A percentile compares a stretch with the other conserved stretches of the same genome.
phyloP scores from a whole-genome alignment of 1,139 yeast genomes.

The Taiozyma onychis region DNA sequence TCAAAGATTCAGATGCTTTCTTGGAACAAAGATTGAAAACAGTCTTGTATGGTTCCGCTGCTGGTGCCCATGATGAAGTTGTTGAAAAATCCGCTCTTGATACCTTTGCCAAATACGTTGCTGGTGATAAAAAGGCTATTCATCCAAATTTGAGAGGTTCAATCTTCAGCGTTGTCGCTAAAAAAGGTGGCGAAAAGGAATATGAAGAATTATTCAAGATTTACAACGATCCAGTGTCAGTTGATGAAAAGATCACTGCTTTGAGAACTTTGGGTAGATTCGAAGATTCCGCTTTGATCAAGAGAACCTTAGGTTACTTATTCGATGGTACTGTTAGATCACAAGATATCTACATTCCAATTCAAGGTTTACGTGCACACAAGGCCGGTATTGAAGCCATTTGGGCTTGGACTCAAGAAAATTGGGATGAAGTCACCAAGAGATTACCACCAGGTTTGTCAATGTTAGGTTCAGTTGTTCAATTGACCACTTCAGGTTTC shows the following conservation, averaged over 20 bases:
- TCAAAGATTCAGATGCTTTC: slow-evolving; percentile 56
- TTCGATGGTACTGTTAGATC: slow-evolving; percentile 67
- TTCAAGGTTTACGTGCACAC: slow-evolving; percentile 63
- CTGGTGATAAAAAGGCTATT: slow-evolving; percentile 68
- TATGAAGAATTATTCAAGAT: slow-evolving; percentile 61
- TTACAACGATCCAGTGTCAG: slow-evolving; percentile 58
- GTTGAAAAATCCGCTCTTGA: slow-evolving; percentile 48
- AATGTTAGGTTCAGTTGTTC: slow-evolving; percentile 71
- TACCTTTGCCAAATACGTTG: slow-evolving; percentile 52
- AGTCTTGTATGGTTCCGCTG: slow-evolving; percentile 65
- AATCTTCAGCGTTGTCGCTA: slow-evolving; percentile 65
- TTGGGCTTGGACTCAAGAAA: slow-evolving; percentile 73
- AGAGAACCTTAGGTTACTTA: slow-evolving; percentile 54
- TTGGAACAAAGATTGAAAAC: slow-evolving; percentile 74
- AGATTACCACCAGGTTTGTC: slow-evolving; percentile 78
- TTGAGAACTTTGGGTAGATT: slow-evolving; percentile 72
- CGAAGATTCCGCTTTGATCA: slow-evolving; percentile 48
- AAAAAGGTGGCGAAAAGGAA: slow-evolving; percentile 54
- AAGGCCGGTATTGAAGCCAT: slow-evolving; percentile 54
- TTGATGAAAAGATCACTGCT: slow-evolving; percentile 75
- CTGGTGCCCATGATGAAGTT: slow-evolving; percentile 49
- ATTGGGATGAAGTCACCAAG: slow-evolving; percentile 64
- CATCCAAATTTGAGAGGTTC: slow-evolving; percentile 77
- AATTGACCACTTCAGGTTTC: slow-evolving; percentile 57
- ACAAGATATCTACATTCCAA: slow-evolving; percentile 80